A percentile compares a stretch with the other conserved stretches of the same genome.
These are phyloP conservation scores for Periconia macrospinosa DNA, from an alignment of 2,329 filamentous ascomycete species.

Conservation along the genomic window DNA sequence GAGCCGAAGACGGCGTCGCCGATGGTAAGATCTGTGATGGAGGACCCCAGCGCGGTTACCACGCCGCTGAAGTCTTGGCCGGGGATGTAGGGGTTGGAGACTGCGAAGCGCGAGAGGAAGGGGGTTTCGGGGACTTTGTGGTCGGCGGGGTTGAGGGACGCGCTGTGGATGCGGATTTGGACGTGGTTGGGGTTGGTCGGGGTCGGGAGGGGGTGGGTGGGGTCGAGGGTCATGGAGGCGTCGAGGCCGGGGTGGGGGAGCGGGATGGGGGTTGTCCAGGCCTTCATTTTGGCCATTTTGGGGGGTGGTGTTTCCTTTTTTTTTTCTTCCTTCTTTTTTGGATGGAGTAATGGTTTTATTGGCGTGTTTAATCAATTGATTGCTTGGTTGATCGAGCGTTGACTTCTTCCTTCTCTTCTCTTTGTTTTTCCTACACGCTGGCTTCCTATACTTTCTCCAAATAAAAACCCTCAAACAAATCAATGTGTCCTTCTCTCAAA, in stretches of 20 bases:
- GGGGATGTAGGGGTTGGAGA: conserved; percentile 48
- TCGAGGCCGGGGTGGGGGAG: conserved; percentile 54
- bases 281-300: conserved; percentile 53
- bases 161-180: conserved; percentile 58
- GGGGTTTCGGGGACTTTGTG: conserved; percentile 63
- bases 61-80: conserved; percentile 57
- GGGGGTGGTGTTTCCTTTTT: not conserved
- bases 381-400: too few species aligned
- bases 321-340: not conserved
- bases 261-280: conserved; percentile 59
- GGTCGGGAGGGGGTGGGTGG: conserved; percentile 13
- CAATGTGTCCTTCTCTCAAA: too few species aligned
- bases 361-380: too few species aligned
- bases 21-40: conserved; percentile 30
- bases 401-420: too few species aligned
- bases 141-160: conserved; percentile 65
- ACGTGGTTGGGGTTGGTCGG: conserved; percentile 49
- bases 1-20: conserved; percentile 47
- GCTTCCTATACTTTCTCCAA: too few species aligned
- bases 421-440: too few species aligned
- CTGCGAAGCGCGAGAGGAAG: conserved; percentile 41
- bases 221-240: conserved; percentile 3
- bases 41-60: conserved; percentile 43
- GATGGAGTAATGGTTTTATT: too few species aligned
- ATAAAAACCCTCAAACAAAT: too few species aligned